These are phyloP conservation scores for Coemansia sp. DNA, from an alignment of 192 early-diverging fungal genomes.

Conservation along the genomic window DNA sequence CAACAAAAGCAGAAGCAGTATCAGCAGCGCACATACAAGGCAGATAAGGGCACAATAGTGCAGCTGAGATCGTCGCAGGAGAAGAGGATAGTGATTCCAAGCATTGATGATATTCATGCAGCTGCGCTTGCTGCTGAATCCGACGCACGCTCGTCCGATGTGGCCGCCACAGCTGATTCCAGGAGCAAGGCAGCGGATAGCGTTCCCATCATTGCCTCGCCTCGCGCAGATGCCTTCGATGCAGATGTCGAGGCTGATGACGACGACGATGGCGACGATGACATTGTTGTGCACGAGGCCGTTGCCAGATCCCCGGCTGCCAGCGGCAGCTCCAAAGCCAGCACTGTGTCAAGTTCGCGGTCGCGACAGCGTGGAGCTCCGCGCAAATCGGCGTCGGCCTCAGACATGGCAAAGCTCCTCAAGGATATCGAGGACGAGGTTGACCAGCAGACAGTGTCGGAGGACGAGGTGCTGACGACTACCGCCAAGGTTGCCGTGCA, in stretches of 20 bases:
- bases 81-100: slow-evolving; percentile 40
- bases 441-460: slow-evolving; percentile 33
- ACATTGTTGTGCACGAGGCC: slow-evolving; percentile 5
- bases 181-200: background rate
- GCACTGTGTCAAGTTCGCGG: slow-evolving; percentile 4
- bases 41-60: slow-evolving; percentile 57
- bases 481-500: slow-evolving; percentile 34
- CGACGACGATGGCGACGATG: slow-evolving; percentile 13
- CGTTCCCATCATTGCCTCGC: background rate
- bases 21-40: slow-evolving; percentile 41
- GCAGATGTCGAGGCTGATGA: background rate
- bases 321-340: background rate
- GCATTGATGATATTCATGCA: slow-evolving; percentile 38
- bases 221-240: background rate
- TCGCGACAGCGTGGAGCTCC: slow-evolving; percentile 12
- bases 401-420: slow-evolving; percentile 31
- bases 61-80: slow-evolving; percentile 48
- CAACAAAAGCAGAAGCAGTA: slow-evolving; percentile 10
- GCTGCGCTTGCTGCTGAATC: slow-evolving; percentile 18
- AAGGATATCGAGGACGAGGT: slow-evolving; percentile 31
- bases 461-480: slow-evolving; percentile 42
- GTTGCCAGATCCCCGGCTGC: background rate
- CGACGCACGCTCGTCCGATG: background rate
- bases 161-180: background rate
- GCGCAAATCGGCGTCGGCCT: slow-evolving; percentile 42